phyloP scores from a whole-genome alignment of 2,329 filamentous ascomycete species.

The Arthrinium phaeospermum region DNA sequence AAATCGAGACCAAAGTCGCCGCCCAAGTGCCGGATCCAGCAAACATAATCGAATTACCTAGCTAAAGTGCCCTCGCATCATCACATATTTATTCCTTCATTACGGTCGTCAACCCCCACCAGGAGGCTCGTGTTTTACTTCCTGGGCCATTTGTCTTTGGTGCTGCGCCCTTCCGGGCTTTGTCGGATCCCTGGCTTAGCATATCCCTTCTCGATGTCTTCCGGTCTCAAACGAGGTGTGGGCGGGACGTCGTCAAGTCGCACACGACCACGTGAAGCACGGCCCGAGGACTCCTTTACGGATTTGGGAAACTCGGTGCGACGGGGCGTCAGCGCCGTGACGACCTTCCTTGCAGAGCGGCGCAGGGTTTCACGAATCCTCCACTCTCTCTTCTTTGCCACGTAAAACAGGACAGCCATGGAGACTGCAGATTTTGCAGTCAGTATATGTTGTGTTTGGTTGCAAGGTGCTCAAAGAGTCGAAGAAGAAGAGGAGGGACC shows the following conservation, averaged over 20 bases:
- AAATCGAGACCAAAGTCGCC: neutral
- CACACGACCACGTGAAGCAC: slow-evolving; percentile 46
- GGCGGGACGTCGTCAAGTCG: slow-evolving; percentile 63
- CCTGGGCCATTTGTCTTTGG: slow-evolving; percentile 33
- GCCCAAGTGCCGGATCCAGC: neutral
- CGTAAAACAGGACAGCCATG: slow-evolving; percentile 72
- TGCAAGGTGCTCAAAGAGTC: neutral
- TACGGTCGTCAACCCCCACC: neutral
- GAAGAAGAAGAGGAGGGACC: slow-evolving; percentile 34
- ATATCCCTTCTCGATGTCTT: slow-evolving; percentile 65
- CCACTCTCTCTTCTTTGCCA: slow-evolving; percentile 88
- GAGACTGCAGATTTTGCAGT: slow-evolving; percentile 52
- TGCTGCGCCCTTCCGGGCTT: slow-evolving; percentile 13
- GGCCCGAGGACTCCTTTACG: slow-evolving; percentile 50
- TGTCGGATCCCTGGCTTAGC: slow-evolving; percentile 34
- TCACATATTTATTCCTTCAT: neutral
- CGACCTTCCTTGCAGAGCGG: slow-evolving; percentile 68
- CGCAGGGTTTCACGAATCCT: slow-evolving; percentile 74
- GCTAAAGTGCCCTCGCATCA: neutral
- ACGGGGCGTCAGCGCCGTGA: slow-evolving; percentile 66
- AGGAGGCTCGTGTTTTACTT: slow-evolving; percentile 28
- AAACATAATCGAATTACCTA: slow-evolving; percentile 1
- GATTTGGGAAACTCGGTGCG: slow-evolving; percentile 65
- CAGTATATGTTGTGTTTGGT: slow-evolving; percentile 28
- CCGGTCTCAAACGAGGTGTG: slow-evolving; percentile 59